Conservation (phyloP, 179 eudicot species). For the Drosera spatulata region DNA sequence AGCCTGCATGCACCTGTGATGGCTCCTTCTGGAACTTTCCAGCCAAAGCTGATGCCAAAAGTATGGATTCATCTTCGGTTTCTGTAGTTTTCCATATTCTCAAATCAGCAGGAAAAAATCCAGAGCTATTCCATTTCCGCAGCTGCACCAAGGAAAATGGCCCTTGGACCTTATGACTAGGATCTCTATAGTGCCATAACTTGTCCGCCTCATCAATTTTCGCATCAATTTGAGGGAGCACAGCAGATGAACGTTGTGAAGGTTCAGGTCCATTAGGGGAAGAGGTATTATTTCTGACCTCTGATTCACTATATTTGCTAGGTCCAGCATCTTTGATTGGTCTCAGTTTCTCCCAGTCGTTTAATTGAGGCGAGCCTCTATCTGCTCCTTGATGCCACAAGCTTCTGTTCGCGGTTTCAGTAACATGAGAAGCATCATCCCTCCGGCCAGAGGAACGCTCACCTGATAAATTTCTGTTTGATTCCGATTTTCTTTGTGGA, state of each 20-base stretch:
- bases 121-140: slow-evolving; percentile 88
- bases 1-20: slow-evolving; percentile 4
- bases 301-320: slow-evolving; percentile 21
- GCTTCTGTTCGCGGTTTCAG: slow-evolving; percentile 27
- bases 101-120: slow-evolving; percentile 76
- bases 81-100: slow-evolving; percentile 57
- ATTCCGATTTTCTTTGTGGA: slow-evolving; percentile 44
- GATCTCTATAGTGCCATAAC: slow-evolving; percentile 85
- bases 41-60: slow-evolving; percentile 64
- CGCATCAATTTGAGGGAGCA: slow-evolving; percentile 21
- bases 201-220: slow-evolving; percentile 66
- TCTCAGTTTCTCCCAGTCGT: slow-evolving; percentile 33
- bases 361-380: slow-evolving; percentile 15
- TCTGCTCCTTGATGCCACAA: slow-evolving; percentile 41
- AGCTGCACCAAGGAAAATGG: slow-evolving; percentile 86
- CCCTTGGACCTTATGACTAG: slow-evolving; percentile 86
- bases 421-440: slow-evolving; percentile 26
- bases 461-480: slow-evolving; percentile 31
- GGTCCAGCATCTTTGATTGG: slow-evolving; percentile 20
- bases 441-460: slow-evolving; percentile 32
- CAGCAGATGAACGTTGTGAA: slow-evolving; percentile 23
- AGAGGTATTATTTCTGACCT: slow-evolving; percentile 21
- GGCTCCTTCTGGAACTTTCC: slow-evolving; percentile 52
- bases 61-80: slow-evolving; percentile 52
- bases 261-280: slow-evolving; percentile 26